These are phyloP conservation scores for Pilaira anomala DNA, from an alignment of 192 early-diverging fungal species.

Conservation along the genomic window DNA sequence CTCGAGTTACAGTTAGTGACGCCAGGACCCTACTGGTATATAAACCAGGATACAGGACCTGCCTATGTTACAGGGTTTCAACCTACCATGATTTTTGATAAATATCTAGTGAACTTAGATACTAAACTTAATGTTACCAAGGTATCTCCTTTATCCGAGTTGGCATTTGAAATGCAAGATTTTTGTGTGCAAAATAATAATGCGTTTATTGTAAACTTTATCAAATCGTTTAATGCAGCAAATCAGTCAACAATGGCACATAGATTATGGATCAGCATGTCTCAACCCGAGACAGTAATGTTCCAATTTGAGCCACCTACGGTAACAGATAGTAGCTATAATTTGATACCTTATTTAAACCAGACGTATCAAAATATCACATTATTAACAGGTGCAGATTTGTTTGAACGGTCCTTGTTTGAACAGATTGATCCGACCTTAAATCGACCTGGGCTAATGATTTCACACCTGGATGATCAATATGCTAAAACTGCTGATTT, in stretches of 20 bases:
- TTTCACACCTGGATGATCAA: conserved; percentile 34
- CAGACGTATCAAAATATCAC: conserved; percentile 21
- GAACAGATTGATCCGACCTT: conserved; percentile 12
- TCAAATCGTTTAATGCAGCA: conserved; percentile 23
- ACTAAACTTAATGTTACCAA: not conserved
- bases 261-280: conserved; percentile 15
- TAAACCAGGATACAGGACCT: conserved; percentile 21
- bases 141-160: conserved; percentile 4
- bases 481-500: conserved; percentile 32
- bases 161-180: conserved; percentile 31
- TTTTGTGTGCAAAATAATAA: conserved; percentile 31
- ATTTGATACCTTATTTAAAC: conserved; percentile 14
- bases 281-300: not conserved
- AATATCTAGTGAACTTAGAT: conserved; percentile 19
- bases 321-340: conserved; percentile 6
- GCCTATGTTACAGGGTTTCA: conserved; percentile 34
- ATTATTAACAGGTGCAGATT: conserved; percentile 11
- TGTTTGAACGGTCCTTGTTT: not conserved
- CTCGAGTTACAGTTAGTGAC: conserved; percentile 21
- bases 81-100: conserved; percentile 41
- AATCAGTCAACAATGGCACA: conserved; percentile 23
- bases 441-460: conserved; percentile 22
- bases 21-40: conserved; percentile 20
- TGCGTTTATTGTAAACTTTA: conserved; percentile 34
- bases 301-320: conserved; percentile 12